Percentiles rank a stretch among this genome's conserved stretches.
phyloP scores from a whole-genome alignment of 164 flowering plant species.

The Kalanchoe fedtschenkoi region DNA sequence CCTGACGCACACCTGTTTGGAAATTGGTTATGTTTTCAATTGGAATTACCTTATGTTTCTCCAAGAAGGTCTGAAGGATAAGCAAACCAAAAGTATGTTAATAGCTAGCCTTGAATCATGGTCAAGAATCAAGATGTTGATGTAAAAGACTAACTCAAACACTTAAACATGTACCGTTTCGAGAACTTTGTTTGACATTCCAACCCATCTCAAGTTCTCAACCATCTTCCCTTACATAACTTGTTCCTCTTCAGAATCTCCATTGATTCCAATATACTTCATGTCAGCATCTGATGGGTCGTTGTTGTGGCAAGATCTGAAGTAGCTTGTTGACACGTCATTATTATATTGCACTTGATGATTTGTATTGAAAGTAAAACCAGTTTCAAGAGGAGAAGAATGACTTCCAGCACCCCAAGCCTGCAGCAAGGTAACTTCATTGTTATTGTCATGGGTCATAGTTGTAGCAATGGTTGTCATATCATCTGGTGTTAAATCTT shows the following conservation, averaged over 20 bases:
- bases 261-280: conserved; percentile 30
- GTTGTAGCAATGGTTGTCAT: conserved; percentile 15
- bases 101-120: neutral
- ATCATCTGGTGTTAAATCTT: conserved; percentile 40
- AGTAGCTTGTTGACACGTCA: conserved; percentile 8
- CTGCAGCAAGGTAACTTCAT: conserved; percentile 36
- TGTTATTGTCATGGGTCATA: conserved; percentile 11
- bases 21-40: conserved; percentile 39
- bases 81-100: neutral
- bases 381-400: conserved; percentile 19
- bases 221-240: conserved; percentile 30
- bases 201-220: conserved; percentile 68
- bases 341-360: conserved; percentile 6
- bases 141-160: neutral
- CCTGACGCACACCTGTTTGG: conserved; percentile 24
- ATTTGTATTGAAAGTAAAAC: conserved; percentile 23
- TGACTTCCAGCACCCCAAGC: conserved; percentile 24
- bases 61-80: conserved; percentile 34
- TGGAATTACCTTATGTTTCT: conserved; percentile 43
- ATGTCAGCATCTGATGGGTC: conserved; percentile 9
- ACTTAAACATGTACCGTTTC: conserved; percentile 32
- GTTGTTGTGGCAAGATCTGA: conserved; percentile 1
- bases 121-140: neutral
- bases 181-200: conserved; percentile 52
- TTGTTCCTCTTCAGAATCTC: conserved; percentile 26